Conservation (phyloP, 176 grass and related monocot species). For the Cenchrus americanus region DNA sequence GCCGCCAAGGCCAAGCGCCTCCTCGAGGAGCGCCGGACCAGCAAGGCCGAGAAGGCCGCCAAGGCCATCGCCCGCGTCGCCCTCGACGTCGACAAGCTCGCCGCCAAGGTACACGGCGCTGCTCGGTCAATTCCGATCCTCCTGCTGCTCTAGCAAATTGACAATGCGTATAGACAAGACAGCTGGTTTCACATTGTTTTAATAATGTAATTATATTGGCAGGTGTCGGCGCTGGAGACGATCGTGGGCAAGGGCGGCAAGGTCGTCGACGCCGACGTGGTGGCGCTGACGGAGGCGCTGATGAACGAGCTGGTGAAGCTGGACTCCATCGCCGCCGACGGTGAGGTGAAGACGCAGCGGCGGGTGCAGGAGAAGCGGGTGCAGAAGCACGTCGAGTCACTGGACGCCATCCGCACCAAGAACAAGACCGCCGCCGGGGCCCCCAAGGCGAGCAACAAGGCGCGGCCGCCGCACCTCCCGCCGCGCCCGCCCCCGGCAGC, state of each 20-base stretch:
- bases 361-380: conserved; percentile 78
- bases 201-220: background rate
- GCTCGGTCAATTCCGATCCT: too few species aligned
- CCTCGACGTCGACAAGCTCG: conserved; percentile 81
- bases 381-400: conserved; percentile 85
- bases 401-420: conserved; percentile 81
- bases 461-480: conserved; percentile 47
- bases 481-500: conserved; percentile 36
- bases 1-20: conserved; percentile 76
- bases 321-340: conserved; percentile 75
- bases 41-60: conserved; percentile 65
- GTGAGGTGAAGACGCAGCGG: conserved; percentile 71
- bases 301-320: conserved; percentile 96
- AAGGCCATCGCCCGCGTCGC: conserved; percentile 55
- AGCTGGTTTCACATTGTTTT: background rate
- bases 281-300: conserved; percentile 65
- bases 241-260: conserved; percentile 74
- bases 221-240: conserved; percentile 88
- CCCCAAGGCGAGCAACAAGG: background rate
- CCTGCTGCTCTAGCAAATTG: too few species aligned
- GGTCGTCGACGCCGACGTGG: conserved; percentile 72
- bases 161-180: background rate
- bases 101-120: conserved; percentile 49
- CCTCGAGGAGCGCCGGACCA: conserved; percentile 59
- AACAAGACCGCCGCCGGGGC: background rate